Percentiles rank a stretch among this genome's conserved stretches.
phyloP scores from a whole-genome alignment of 202 grass and related monocot species.

The Cymbopogon flexuosus region DNA sequence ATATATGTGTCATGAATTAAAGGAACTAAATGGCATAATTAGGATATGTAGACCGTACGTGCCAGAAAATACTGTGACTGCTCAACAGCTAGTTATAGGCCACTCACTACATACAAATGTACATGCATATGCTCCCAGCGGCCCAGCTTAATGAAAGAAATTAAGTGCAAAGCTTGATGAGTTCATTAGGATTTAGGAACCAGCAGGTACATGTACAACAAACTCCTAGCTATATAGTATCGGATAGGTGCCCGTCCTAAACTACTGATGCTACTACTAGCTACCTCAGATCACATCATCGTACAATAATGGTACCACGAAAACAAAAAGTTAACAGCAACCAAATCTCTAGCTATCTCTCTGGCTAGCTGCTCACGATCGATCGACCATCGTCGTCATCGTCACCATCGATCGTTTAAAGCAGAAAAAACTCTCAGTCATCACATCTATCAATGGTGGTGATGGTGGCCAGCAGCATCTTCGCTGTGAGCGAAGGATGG shows the following conservation, averaged over 20 bases:
- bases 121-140: too few relatives aligned
- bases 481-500: slow-evolving; percentile 52
- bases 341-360: background rate
- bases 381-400: background rate
- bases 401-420: background rate
- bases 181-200: slow-evolving; percentile 33
- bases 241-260: background rate
- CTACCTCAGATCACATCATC: slow-evolving; percentile 24
- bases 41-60: background rate
- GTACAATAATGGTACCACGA: background rate
- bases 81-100: background rate
- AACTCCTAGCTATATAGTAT: background rate
- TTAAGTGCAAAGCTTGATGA: slow-evolving; percentile 2
- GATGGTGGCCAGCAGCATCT: background rate
- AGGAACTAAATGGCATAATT: background rate
- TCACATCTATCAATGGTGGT: slow-evolving; percentile 22
- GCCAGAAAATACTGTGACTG: background rate
- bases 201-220: slow-evolving; percentile 37
- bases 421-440: background rate
- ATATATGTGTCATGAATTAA: background rate
- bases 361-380: background rate
- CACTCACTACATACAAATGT: background rate
- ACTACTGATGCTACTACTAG: slow-evolving; percentile 1
- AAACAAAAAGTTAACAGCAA: slow-evolving; percentile 7
- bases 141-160: background rate